Percentiles rank a stretch among this genome's conserved stretches.
Evolutionary conservation across 2,329 filamentous ascomycete genomes (phyloP).

Genomic region (Karstenula rhodostoma): DNA sequence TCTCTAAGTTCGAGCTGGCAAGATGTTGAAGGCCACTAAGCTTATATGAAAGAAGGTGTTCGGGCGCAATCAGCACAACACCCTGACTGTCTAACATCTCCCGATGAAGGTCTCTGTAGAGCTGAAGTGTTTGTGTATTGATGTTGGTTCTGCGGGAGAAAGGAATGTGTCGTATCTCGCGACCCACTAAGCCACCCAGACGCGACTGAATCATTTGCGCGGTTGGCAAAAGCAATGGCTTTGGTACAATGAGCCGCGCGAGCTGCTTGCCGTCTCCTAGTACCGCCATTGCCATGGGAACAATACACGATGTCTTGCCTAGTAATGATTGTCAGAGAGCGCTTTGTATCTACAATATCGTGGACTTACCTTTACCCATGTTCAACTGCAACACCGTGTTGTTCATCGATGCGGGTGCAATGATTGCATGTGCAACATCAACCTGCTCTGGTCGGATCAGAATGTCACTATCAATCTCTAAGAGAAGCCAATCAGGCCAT

Average conservation of each 20-base stretch:
- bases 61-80: constrained; percentile 65
- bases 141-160: constrained; percentile 56
- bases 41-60: constrained; percentile 69
- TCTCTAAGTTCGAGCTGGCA: constrained; percentile 51
- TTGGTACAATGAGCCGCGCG: not conserved
- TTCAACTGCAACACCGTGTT: constrained; percentile 32
- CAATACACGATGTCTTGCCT: constrained; percentile 71
- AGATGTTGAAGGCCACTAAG: constrained; percentile 65
- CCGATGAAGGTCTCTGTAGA: constrained; percentile 51
- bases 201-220: constrained; percentile 10
- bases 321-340: constrained; percentile 4
- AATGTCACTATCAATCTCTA: constrained; percentile 69
- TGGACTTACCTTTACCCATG: constrained; percentile 34
- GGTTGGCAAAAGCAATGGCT: constrained; percentile 8
- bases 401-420: constrained; percentile 22
- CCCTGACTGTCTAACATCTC: constrained; percentile 52
- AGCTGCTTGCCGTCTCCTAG: constrained; percentile 1
- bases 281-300: constrained; percentile 15
- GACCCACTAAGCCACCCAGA: constrained; percentile 4
- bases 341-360: not conserved
- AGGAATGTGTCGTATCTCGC: constrained; percentile 46
- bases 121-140: not conserved
- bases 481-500: constrained; percentile 66
- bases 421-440: constrained; percentile 65
- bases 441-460: constrained; percentile 66